Conservation (phyloP, 73 alveolate species). For the Blepharisma stoltei region DNA sequence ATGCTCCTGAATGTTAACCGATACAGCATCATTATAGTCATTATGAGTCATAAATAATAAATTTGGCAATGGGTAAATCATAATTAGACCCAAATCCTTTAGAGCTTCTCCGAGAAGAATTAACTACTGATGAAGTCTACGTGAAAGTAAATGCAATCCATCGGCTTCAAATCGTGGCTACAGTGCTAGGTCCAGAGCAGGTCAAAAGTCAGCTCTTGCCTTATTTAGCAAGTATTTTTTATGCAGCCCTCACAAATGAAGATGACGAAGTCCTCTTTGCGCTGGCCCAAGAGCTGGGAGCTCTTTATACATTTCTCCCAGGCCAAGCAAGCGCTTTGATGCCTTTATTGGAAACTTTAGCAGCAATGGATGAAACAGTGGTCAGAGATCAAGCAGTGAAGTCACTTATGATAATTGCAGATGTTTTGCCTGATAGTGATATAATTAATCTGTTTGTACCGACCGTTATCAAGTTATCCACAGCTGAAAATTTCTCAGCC, state of each 20-base stretch:
- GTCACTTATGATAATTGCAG: conserved; percentile 65
- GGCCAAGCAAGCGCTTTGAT: conserved; percentile 37
- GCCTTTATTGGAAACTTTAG: conserved; percentile 57
- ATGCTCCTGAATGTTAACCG: too few relatives aligned
- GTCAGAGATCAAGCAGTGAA: conserved; percentile 80
- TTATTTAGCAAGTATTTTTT: conserved; percentile 59
- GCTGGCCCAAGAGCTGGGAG: conserved; percentile 73
- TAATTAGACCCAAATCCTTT: conserved; percentile 58
- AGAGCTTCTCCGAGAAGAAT: conserved; percentile 88
- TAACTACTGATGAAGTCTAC: conserved; percentile 92
- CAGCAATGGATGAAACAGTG: conserved; percentile 77
- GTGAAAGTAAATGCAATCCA: conserved; percentile 95
- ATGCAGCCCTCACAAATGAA: conserved; percentile 39
- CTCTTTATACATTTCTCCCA: conserved; percentile 36
- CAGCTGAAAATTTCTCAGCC: conserved; percentile 91
- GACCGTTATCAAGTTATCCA: conserved; percentile 76
- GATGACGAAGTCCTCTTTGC: conserved; percentile 90
- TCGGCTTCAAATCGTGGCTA: conserved; percentile 82
- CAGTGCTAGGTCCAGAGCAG: conserved; percentile 73
- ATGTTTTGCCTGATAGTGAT: conserved; percentile 61
- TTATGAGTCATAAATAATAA: too few relatives aligned
- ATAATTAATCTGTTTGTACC: conserved; percentile 76
- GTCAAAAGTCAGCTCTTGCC: conserved; percentile 79
- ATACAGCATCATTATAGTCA: too few relatives aligned
- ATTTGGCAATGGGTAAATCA: background rate